phyloP scores from a whole-genome alignment of 139 green algal genomes.

The Zygnema cylindricum region DNA sequence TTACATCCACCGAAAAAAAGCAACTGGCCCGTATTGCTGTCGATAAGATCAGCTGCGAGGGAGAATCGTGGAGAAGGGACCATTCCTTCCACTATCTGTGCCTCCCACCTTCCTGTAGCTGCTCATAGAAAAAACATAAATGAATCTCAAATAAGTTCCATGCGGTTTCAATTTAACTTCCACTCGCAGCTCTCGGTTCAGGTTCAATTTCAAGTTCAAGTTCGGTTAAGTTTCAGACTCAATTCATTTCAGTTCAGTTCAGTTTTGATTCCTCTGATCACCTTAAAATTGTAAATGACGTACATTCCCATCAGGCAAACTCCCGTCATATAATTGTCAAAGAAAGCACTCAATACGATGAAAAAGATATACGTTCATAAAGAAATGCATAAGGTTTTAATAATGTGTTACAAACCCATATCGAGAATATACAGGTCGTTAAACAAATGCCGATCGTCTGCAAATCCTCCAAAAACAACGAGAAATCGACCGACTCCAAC shows the following conservation, averaged over 20 bases:
- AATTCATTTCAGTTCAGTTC: no score
- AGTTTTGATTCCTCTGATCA: not conserved
- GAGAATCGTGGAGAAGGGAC: conserved; percentile 46
- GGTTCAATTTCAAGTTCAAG: not conserved
- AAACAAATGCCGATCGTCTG: conserved; percentile 45
- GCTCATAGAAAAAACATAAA: not conserved
- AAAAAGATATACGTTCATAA: not conserved
- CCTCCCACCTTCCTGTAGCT: conserved; percentile 32
- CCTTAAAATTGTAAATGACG: not conserved
- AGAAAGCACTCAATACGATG: not conserved
- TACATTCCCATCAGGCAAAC: not conserved
- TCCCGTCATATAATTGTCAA: not conserved
- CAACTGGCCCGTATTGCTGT: not conserved
- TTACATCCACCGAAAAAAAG: conserved; percentile 53
- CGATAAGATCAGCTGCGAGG: conserved; percentile 32
- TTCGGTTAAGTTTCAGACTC: no score
- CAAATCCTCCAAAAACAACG: conserved; percentile 56
- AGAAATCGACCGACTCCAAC: conserved; percentile 29
- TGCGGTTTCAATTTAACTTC: not conserved
- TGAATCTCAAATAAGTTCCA: not conserved
- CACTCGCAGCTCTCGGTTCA: not conserved
- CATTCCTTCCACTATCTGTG: not conserved
- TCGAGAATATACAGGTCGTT: conserved; percentile 58
- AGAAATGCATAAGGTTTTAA: not conserved
- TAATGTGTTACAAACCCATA: conserved; percentile 26